Base-by-base conservation (phyloP, 2,329 filamentous ascomycete species). In the Pseudocercospora macadamiae region DNA sequence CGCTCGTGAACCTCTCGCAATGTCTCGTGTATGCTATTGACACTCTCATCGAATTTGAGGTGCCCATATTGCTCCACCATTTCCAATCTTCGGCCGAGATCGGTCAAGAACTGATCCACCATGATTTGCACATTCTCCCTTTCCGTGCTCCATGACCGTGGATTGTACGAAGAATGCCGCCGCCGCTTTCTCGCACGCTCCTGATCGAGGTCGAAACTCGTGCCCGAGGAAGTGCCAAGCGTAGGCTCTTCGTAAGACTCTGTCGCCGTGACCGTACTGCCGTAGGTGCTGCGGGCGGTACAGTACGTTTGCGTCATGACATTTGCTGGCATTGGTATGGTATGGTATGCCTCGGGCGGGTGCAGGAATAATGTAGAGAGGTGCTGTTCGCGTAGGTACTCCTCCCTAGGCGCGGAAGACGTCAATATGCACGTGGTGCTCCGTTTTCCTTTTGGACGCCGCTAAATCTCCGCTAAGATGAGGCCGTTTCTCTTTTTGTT, bases 1-100 rank as follows among this genome's bases (percentile, higher is more conserved):
- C 91, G 86, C 65, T 91, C 88, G 61, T 93, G 87, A 23, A 99
- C 93, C 6, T 91, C 87, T 70, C 93, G 89, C 1, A 99, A 80
- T 0, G 93, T 96, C 14, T 87, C 82, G 75, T 96, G 96, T 18
- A 93, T 91, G 65, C 90, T 86, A 42, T 90, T 88, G 56, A 97
- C 87, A 70, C 91, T 90, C 44, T 89, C 83, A 74, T 99, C 95
- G 66, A 96, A 83, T 62, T 89, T 89, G 59, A 92, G 77, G 70
- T 96, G 91, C 64, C 90, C 88, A 71, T 96, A 96, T 64, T 85
- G 87, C 76, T 99, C 95, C 47, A 97, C 83, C 74, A 91, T 89
- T 70, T 96, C 92, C 47, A 99, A 81, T 54, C 93, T 86, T 65
- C 89, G 84, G 76, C 96, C 93, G 42, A 99, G 82, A 73, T 97